Conservation (phyloP, 2,329 filamentous ascomycete species). For the Aspergillus pseudoglaucus region DNA sequence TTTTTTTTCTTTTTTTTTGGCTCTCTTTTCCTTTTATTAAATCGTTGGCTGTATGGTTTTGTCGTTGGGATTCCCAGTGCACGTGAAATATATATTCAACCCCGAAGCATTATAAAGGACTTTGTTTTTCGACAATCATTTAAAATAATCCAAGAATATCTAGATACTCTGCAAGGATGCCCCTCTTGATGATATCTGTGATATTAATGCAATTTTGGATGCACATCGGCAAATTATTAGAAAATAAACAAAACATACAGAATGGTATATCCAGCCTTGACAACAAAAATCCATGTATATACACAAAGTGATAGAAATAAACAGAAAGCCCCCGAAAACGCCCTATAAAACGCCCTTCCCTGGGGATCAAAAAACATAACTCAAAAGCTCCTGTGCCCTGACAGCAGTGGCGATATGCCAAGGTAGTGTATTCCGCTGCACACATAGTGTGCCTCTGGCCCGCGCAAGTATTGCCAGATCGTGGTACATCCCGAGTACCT, state of each 20-base stretch:
- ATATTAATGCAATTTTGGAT: too few species aligned
- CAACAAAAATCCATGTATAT: conserved; percentile 7
- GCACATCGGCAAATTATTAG: too few species aligned
- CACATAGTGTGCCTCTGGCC: conserved; percentile 36
- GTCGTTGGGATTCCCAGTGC: too few species aligned
- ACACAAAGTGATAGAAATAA: conserved; percentile 6
- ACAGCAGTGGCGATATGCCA: conserved; percentile 44
- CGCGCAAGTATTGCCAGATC: conserved; percentile 39
- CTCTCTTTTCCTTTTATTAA: too few species aligned
- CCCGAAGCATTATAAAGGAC: too few species aligned
- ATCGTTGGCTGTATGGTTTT: too few species aligned
- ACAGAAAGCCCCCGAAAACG: not conserved
- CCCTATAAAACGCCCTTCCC: not conserved
- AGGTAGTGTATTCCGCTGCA: conserved; percentile 37
- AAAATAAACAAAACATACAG: not conserved
- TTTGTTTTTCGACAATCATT: too few species aligned
- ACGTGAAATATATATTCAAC: too few species aligned
- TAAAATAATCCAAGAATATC: too few species aligned
- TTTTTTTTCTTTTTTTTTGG: too few species aligned
- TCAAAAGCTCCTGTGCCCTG: conserved; percentile 36
- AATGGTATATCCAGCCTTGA: conserved; percentile 2
- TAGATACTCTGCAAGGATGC: too few species aligned
- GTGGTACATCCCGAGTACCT: conserved; percentile 39
- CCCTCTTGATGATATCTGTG: too few species aligned
- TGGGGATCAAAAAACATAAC: conserved; percentile 31